Base-by-base conservation (phyloP, 1,139 yeast species). In the Debaryomycetaceae sp. region DNA sequence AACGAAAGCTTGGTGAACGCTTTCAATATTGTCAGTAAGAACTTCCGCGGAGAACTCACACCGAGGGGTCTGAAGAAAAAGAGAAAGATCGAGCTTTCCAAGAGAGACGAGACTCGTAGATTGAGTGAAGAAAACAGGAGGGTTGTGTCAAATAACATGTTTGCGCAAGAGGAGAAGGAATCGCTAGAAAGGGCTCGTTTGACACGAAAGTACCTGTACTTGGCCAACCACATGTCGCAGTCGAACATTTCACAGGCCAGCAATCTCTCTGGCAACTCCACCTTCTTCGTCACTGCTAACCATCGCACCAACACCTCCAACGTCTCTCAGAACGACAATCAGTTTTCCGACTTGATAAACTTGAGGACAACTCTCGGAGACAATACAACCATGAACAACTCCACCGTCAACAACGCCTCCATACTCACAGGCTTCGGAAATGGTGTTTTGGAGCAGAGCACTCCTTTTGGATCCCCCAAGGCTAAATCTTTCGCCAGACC, bases 361-460 rank as follows among this genome's bases (percentile, higher is more conserved):
- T 43, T 52, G 31, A 48, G 54, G 1, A 58, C 68, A 6, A 52
- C 59, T 39, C 46, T 58, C 42, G 55, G 56, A 39, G 44, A 54
- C 40, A 58, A 60, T 46, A 51, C 54, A 24, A 54, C 63, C 5
- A 41, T 46, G 11, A 57, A 60, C 45, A 49, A 55, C 40, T 56
- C 68, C 6, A 56, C 65, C 9, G 46, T 50, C 42, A 59, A 51
- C 17, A 63, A 60, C 50, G 57, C 53, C 23, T 65, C 69, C 14
- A 60, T 59, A 17, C 56, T 66, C 37, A 60, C 66, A 9, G 71
- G 66, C n/a, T 66, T 70, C 52, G 77, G 75, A 2, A 61, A 57
- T 36, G 76, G 74, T 5, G 65, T 72, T 2, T 54, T 68, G 5
- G 73, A 68, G 46, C 76, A 70, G 45, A 72, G 76, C 42, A 70